Conservation (phyloP, 1,139 yeast genomes). For the Nakaseomyces sp. region DNA sequence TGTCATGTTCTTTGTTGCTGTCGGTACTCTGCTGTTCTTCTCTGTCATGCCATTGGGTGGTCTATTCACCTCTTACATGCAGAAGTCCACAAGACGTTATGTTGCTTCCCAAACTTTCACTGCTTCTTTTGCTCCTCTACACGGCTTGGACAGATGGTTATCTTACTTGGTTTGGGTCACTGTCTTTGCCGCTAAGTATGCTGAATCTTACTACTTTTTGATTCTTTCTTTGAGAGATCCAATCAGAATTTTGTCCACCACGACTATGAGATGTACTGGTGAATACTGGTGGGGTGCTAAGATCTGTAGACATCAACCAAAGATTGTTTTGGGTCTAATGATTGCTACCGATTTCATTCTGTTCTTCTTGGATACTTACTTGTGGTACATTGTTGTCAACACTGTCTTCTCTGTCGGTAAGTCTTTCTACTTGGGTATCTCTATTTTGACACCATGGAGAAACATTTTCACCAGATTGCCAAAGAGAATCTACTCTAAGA, state of each 20-base stretch:
- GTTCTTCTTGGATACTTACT: slow-evolving; percentile 95
- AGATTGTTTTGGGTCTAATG: slow-evolving; percentile 86
- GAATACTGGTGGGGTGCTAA: slow-evolving; percentile 75
- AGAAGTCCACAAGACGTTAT: slow-evolving; percentile 78
- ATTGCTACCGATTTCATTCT: slow-evolving; percentile 81
- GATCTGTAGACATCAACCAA: slow-evolving; percentile 78
- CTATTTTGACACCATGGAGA: slow-evolving; percentile 98
- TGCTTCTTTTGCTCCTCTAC: slow-evolving; percentile 73
- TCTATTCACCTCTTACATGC: slow-evolving; percentile 85
- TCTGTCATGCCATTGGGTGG: slow-evolving; percentile 97
- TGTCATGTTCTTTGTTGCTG: slow-evolving; percentile 82
- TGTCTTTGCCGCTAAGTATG: slow-evolving; percentile 79
- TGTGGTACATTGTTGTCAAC: slow-evolving; percentile 96
- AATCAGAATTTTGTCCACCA: slow-evolving; percentile 60
- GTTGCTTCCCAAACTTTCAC: slow-evolving; percentile 95
- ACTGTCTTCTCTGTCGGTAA: slow-evolving; percentile 94
- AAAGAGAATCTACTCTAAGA: slow-evolving; percentile 95
- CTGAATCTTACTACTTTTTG: slow-evolving; percentile 90
- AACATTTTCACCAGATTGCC: slow-evolving; percentile 95
- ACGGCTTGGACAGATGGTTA: slow-evolving; percentile 93
- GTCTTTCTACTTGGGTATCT: slow-evolving; percentile 96
- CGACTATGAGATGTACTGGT: slow-evolving; percentile 74
- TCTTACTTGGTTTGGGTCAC: slow-evolving; percentile 84
- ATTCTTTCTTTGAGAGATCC: slow-evolving; percentile 90
- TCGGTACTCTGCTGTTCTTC: slow-evolving; percentile 76